Conservation (phyloP, 2,329 filamentous ascomycete genomes). For the Colletotrichum noveboracense region DNA sequence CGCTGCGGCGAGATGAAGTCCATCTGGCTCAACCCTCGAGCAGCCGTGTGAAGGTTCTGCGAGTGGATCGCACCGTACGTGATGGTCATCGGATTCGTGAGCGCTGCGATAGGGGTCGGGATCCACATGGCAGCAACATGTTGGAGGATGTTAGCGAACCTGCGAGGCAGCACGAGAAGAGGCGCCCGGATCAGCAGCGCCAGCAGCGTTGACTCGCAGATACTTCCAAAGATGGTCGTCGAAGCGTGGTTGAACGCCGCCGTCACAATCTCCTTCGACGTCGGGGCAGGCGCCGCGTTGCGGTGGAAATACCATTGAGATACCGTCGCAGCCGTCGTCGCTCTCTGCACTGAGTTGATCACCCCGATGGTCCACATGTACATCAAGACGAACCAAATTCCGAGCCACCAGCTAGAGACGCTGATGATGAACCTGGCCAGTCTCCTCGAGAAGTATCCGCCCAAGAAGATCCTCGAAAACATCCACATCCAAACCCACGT, state of each 20-base stretch:
- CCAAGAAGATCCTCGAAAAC: constrained; percentile 94
- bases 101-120: constrained; percentile 81
- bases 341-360: constrained; percentile 85
- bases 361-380: constrained; percentile 95
- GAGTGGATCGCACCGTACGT: constrained; percentile 96
- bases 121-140: constrained; percentile 81
- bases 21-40: constrained; percentile 81
- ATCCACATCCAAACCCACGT: constrained; percentile 97
- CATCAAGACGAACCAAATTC: constrained; percentile 88
- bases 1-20: constrained; percentile 76
- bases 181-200: constrained; percentile 83
- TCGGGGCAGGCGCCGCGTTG: constrained; percentile 76
- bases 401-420: constrained; percentile 92
- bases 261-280: constrained; percentile 80
- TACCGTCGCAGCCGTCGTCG: constrained; percentile 91
- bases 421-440: constrained; percentile 78
- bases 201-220: constrained; percentile 86
- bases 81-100: constrained; percentile 90
- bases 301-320: constrained; percentile 99
- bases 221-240: constrained; percentile 89
- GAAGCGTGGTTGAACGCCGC: constrained; percentile 83
- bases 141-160: constrained; percentile 68
- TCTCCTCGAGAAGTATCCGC: constrained; percentile 77
- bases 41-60: constrained; percentile 77
- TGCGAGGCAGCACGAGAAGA: constrained; percentile 80